These are phyloP conservation scores for Fusarium cicatricum DNA, from an alignment of 2,329 filamentous ascomycete species.

Conservation along the genomic window DNA sequence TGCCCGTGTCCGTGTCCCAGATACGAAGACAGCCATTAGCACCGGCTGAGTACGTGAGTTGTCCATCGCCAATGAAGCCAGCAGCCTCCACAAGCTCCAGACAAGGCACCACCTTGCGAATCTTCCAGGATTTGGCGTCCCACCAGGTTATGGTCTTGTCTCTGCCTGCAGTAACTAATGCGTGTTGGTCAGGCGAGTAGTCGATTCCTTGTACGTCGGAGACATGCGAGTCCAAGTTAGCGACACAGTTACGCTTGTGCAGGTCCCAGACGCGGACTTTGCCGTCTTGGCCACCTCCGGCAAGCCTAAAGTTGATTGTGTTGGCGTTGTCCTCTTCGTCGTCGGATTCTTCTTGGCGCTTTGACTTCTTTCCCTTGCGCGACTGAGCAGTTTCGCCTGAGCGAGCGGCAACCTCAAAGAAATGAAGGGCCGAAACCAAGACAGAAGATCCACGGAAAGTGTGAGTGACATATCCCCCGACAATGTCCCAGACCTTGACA, in stretches of 20 bases:
- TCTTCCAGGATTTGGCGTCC: slow-evolving; percentile 87
- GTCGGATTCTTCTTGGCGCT: slow-evolving; percentile 47
- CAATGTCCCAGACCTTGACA: slow-evolving; percentile 97
- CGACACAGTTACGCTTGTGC: slow-evolving; percentile 79
- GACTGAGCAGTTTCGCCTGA: slow-evolving; percentile 40
- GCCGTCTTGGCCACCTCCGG: slow-evolving; percentile 92
- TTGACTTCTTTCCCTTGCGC: slow-evolving; percentile 48
- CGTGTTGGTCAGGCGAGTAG: slow-evolving; percentile 77
- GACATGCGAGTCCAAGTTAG: slow-evolving; percentile 88
- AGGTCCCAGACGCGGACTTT: slow-evolving; percentile 93
- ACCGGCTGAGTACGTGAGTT: slow-evolving; percentile 82
- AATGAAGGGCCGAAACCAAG: slow-evolving; percentile 87
- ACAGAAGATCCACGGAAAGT: slow-evolving; percentile 94
- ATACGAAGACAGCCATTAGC: slow-evolving; percentile 83
- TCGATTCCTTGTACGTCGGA: slow-evolving; percentile 91
- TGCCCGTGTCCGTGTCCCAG: slow-evolving; percentile 81
- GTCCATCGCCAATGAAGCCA: slow-evolving; percentile 78
- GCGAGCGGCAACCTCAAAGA: slow-evolving; percentile 77
- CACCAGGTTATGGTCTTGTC: slow-evolving; percentile 96
- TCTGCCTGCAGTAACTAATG: slow-evolving; percentile 83
- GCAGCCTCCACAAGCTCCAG: slow-evolving; percentile 86
- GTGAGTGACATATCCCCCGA: slow-evolving; percentile 89
- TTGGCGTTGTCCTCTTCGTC: slow-evolving; percentile 53
- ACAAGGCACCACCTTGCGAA: slow-evolving; percentile 80
- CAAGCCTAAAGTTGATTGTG: slow-evolving; percentile 74